Percentiles rank a stretch among this genome's conserved stretches.
Conservation (phyloP, 2,329 filamentous ascomycete genomes). For the Aspergillus awamori region DNA sequence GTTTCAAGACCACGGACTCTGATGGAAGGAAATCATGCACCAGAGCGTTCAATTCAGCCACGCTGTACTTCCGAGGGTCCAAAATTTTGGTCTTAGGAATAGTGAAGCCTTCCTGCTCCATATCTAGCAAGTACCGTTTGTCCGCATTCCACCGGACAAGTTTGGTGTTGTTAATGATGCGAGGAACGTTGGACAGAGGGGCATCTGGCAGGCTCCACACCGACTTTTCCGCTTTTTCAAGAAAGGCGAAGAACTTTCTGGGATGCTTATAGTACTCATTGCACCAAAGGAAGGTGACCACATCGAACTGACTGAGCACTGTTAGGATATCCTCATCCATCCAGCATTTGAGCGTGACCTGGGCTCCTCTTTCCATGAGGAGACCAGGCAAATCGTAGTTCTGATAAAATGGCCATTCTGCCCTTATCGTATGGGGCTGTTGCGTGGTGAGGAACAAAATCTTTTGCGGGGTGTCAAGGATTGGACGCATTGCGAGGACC, state of each 20-base stretch:
- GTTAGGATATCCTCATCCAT: conserved; percentile 3
- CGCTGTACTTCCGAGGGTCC: background rate
- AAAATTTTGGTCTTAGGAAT: background rate
- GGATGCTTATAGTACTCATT: background rate
- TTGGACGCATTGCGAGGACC: background rate
- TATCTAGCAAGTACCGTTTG: conserved; percentile 3
- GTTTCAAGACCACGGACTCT: background rate
- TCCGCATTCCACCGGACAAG: conserved; percentile 7
- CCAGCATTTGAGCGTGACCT: conserved; percentile 4
- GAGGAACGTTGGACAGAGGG: background rate
- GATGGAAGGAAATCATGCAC: background rate
- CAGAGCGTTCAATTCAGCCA: background rate
- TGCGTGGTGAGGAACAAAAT: background rate
- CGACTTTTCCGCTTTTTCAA: background rate
- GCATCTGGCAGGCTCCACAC: background rate
- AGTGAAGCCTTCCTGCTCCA: background rate
- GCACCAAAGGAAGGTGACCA: conserved; percentile 4
- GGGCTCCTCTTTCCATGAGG: background rate
- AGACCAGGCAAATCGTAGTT: background rate
- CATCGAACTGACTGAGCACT: background rate
- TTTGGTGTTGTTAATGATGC: background rate
- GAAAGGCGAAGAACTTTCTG: background rate
- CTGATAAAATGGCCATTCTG: conserved; percentile 2
- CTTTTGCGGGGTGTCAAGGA: background rate
- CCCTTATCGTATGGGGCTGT: background rate